Evolutionary conservation across 2,329 filamentous ascomycete genomes (phyloP), one percentile per base, ranked within the genome.

Genomic region (Calcarisporium arbuscula): DNA sequence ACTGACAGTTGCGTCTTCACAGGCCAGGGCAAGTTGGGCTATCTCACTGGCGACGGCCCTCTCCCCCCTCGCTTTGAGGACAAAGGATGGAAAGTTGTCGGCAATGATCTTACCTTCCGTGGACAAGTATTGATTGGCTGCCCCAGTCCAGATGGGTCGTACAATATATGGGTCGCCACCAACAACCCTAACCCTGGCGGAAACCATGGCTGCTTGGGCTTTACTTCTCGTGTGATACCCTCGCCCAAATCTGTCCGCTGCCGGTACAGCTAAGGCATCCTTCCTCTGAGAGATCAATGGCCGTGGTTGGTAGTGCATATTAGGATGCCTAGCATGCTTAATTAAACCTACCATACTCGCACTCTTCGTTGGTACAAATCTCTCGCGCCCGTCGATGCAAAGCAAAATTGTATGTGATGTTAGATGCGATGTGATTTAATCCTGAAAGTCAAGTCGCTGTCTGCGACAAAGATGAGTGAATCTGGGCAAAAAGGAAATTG

Each of bases 21-120:
- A 70, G 68, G 71, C 43, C 68, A 72, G 44, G 76, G 76, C 32
- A 55, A 60, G 16, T 47, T 77, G 27, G 64, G 66, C 27, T 80
- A 74, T 59, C 64, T 64, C 21, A 71, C 65, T 5, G 67, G 67
- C 27, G 64, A 46, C 25, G 46, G 65, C 44, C 36, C 20, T 19
- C 8, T 46, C 6, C 37, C 56, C 1, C 61, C 64, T 19, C 46
- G 44, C 21, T 65, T 71, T 49, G 68, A 77, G 60, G 55, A 58
- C 34, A 59, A 57, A 28, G 63, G 62, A 36, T 80, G 70, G 61
- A 43, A 53, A 17, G 41, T 77, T 31, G 61, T 66, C 46, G 48
- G 52, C 29, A 38, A 49, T 39, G 48, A 70, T 47, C 61, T 80
- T 22, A 55, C 52, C 34, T 70, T 77, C 43, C 51, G 57, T 21